Evolutionary conservation across 2,329 filamentous ascomycete genomes (phyloP).

Genomic region (Neonectria sp.): DNA sequence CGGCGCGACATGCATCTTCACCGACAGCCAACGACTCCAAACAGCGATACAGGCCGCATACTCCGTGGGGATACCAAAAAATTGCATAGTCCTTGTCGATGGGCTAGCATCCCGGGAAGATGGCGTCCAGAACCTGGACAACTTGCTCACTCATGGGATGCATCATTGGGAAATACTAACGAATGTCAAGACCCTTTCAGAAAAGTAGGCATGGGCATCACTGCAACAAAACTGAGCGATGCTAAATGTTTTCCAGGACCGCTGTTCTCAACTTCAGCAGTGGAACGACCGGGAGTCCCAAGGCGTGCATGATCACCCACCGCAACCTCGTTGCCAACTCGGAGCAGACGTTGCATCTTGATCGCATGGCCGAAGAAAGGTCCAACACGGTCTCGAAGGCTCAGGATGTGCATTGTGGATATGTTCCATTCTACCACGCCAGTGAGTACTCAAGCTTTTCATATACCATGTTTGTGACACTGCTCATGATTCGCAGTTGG

Average conservation of each 20-base stretch:
- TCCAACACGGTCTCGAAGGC: background rate
- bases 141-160: background rate
- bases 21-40: slow-evolving; percentile 8
- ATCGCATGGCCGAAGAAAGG: slow-evolving; percentile 1
- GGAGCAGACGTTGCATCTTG: slow-evolving; percentile 20
- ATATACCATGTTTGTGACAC: background rate
- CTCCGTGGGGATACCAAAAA: background rate
- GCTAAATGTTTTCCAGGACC: background rate
- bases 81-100: background rate
- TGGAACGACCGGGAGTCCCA: slow-evolving; percentile 15
- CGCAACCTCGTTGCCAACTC: slow-evolving; percentile 27
- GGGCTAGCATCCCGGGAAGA: background rate
- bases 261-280: slow-evolving; percentile 27
- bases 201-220: slow-evolving; percentile 4
- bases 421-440: slow-evolving; percentile 24
- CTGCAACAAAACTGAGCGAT: background rate
- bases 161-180: slow-evolving; percentile 13
- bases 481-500: background rate
- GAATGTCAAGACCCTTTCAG: background rate
- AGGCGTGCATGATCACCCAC: slow-evolving; percentile 18
- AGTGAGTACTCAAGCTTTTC: slow-evolving; percentile 2
- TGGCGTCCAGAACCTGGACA: background rate
- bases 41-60: slow-evolving; percentile 9
- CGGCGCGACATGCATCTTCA: slow-evolving; percentile 22
- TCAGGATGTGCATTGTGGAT: slow-evolving; percentile 15